These are phyloP conservation scores for Psidium guajava DNA, from an alignment of 345 rosid species.

Conservation along the genomic window DNA sequence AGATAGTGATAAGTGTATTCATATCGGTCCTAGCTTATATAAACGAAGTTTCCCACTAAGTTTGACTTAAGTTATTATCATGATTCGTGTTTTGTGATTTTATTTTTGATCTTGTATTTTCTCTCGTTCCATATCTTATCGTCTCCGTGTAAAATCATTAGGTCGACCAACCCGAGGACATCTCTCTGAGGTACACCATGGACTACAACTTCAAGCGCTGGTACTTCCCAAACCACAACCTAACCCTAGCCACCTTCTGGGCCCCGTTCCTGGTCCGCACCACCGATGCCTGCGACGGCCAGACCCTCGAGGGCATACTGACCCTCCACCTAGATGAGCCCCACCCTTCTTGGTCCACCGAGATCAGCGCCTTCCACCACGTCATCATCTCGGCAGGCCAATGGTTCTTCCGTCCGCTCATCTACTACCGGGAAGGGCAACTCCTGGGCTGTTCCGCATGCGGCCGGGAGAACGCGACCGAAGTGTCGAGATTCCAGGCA, in stretches of 20 bases:
- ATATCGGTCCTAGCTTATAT: neutral
- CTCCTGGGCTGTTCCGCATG: constrained; percentile 30
- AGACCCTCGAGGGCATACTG: constrained; percentile 23
- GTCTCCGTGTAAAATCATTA: neutral
- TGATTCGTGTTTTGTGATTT: neutral
- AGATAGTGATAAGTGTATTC: neutral
- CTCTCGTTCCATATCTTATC: neutral
- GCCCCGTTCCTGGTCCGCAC: constrained; percentile 45
- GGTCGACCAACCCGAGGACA: constrained; percentile 21
- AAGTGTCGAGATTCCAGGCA: constrained; percentile 23
- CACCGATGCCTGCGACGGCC: constrained; percentile 24
- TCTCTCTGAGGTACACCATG: neutral
- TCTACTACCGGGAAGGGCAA: constrained; percentile 17
- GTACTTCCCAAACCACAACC: neutral
- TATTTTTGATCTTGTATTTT: neutral
- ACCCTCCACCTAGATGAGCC: constrained; percentile 37
- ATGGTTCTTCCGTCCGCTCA: constrained; percentile 46
- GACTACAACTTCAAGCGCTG: neutral
- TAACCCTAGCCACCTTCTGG: constrained; percentile 38
- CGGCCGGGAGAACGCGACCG: constrained; percentile 13
- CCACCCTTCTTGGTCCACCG: constrained; percentile 30
- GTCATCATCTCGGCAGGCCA: constrained; percentile 46
- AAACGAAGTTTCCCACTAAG: neutral
- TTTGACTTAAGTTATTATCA: neutral
- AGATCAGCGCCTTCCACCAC: constrained; percentile 28